These are phyloP conservation scores for Fonsecaea multimorphosa DNA, from an alignment of 2,329 filamentous ascomycete species.

Conservation along the genomic window DNA sequence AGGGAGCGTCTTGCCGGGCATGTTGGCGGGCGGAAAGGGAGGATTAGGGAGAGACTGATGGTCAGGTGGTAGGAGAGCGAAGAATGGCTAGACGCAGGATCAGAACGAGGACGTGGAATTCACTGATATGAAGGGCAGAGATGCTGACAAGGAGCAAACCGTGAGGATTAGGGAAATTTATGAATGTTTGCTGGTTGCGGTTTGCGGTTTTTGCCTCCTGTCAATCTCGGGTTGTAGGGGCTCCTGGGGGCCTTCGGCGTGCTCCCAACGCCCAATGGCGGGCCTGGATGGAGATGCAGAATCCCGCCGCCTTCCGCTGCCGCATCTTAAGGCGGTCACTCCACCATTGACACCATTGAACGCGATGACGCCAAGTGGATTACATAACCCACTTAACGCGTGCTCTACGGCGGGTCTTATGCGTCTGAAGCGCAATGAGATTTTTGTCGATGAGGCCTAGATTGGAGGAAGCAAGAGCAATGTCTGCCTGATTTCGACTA, in stretches of 20 bases:
- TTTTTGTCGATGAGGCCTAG: neutral
- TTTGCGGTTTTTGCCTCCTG: conserved; percentile 19
- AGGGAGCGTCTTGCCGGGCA: conserved; percentile 76
- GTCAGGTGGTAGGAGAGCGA: neutral
- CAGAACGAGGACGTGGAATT: neutral
- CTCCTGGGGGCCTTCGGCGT: conserved; percentile 11
- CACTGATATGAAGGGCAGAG: neutral
- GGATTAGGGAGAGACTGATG: conserved; percentile 4
- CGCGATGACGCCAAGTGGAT: neutral
- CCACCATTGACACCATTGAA: conserved; percentile 1
- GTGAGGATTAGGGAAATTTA: neutral
- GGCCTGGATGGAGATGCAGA: neutral
- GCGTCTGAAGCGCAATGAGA: neutral
- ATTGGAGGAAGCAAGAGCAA: neutral
- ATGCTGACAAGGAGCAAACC: conserved; percentile 7
- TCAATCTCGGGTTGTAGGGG: conserved; percentile 8
- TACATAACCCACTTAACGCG: conserved; percentile 1
- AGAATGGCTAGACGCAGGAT: neutral
- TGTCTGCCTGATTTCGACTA: neutral
- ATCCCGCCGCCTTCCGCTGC: conserved; percentile 20
- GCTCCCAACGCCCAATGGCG: conserved; percentile 20
- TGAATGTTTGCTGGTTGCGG: neutral
- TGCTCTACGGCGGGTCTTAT: neutral
- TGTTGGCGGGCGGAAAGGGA: conserved; percentile 7
- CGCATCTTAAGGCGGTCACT: conserved; percentile 8